Evolutionary conservation across 2,329 filamentous ascomycete species (phyloP), one percentile per base, ranked within the genome.

Genomic region (Ophiostoma novo-ulmi): DNA sequence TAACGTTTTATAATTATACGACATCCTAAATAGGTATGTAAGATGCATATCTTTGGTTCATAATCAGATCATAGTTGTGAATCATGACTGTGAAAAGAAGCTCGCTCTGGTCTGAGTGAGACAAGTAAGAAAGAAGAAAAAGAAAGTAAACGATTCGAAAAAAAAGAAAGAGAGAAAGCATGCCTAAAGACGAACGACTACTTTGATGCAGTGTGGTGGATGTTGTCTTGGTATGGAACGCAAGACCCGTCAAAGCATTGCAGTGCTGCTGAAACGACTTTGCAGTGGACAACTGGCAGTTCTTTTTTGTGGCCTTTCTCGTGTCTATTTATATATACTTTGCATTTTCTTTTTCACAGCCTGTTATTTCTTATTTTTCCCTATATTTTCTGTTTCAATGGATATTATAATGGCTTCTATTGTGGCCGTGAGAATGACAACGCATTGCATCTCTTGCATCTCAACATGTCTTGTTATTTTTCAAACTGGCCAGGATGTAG

Each of bases 221-320:
- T 36, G 26, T 20, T 63, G 61, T 64, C 61, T 64, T 22, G 36
- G 36, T 20, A 7, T 65, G 63, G 63, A 65, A 65, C 20, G 63
- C 55, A 64, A 14, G 52, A 58, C 52, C 52, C 52, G 52, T 58
- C 61, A 36, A 36, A 64, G 61, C 36, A 65, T 65, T 38, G 36
- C 35, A 39, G 63, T 65, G 63, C 63, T 65, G 63, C 22, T 65
- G 63, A 65, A 65, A 65, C 63, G 39, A 36, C 63, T 58, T 11
- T 39, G 36, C 61, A 38, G 39, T 38, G 35, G 36, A 38, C 63
- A 39, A 65, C 63, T 65, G 35, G 63, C 35, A 38, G 61, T 65
- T 65, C 36, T 65, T 39, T 65, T 39, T 1, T 41, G 36, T 11
- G 13, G 31, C 14, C 61, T 38, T 36, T 2, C 36, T 22, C 20